These are phyloP conservation scores for Graphilbum sp. DNA, from an alignment of 2,329 filamentous ascomycete genomes.

Conservation along the genomic window DNA sequence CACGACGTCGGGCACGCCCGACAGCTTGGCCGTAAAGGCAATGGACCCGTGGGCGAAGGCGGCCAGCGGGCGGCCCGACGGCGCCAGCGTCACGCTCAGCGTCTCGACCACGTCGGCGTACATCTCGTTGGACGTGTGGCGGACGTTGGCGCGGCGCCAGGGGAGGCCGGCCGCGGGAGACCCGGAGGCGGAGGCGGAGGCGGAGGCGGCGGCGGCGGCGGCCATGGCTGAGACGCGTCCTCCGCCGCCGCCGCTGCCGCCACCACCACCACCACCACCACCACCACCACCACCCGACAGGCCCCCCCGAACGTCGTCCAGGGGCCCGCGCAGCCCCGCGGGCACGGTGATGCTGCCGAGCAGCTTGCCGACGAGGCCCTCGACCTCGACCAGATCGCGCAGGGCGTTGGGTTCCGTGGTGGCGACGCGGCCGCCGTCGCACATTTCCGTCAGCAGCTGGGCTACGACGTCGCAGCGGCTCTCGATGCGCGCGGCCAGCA, in stretches of 20 bases:
- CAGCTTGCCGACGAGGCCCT: slow-evolving; percentile 77
- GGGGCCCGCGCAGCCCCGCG: too few relatives aligned
- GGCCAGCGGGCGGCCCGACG: slow-evolving; percentile 72
- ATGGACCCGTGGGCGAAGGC: slow-evolving; percentile 86
- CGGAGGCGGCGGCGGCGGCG: neutral
- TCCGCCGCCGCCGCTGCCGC: slow-evolving; percentile 7
- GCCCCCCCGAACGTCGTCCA: too few relatives aligned
- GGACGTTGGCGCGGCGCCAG: slow-evolving; percentile 82
- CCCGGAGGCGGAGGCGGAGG: slow-evolving; percentile 16
- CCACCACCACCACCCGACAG: too few relatives aligned
- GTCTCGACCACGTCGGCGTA: slow-evolving; percentile 94
- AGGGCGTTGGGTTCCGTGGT: slow-evolving; percentile 90
- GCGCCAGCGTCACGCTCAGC: slow-evolving; percentile 72
- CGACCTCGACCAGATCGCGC: slow-evolving; percentile 79
- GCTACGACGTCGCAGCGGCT: slow-evolving; percentile 84
- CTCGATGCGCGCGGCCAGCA: slow-evolving; percentile 77
- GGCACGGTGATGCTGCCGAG: slow-evolving; percentile 76
- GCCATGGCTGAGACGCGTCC: neutral
- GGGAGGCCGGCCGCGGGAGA: slow-evolving; percentile 44
- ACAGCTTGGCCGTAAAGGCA: slow-evolving; percentile 88
- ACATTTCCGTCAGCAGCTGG: slow-evolving; percentile 89
- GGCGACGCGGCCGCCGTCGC: slow-evolving; percentile 72
- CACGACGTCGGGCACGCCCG: slow-evolving; percentile 80
- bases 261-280: too few relatives aligned
- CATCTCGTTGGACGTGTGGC: slow-evolving; percentile 91